Percentiles rank a stretch among this genome's conserved stretches.
Evolutionary conservation across 495 filamentous ascomycete genomes (phyloP).

Genomic region (Antarctomyces pellizariae): DNA sequence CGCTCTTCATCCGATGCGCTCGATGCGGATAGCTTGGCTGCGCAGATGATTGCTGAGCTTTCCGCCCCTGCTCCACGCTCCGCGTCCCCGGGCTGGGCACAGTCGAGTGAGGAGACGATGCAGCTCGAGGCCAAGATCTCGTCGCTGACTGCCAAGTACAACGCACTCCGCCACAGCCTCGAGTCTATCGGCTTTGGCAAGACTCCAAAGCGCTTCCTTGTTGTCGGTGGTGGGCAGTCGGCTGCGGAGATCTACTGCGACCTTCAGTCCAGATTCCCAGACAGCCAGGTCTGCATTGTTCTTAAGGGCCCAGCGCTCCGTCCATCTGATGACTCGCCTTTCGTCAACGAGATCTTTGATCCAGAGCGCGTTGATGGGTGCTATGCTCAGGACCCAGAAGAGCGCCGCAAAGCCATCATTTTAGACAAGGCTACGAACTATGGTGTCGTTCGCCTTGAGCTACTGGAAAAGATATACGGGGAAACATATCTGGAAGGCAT

Average conservation of each 20-base stretch:
- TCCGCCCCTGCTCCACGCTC: too few species aligned
- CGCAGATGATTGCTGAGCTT: too few species aligned
- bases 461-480: constrained; percentile 73
- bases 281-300: constrained; percentile 49
- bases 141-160: too few species aligned
- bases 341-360: constrained; percentile 94
- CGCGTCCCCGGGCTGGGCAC: too few species aligned
- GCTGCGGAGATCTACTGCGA: constrained; percentile 91
- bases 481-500: constrained; percentile 66
- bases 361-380: constrained; percentile 55
- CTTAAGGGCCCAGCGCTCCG: constrained; percentile 60
- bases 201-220: constrained; percentile 44
- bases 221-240: constrained; percentile 77
- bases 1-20: too few species aligned
- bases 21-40: too few species aligned
- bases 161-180: too few species aligned
- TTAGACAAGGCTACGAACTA: constrained; percentile 73
- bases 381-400: constrained; percentile 34
- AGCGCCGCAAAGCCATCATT: constrained; percentile 35
- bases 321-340: constrained; percentile 87
- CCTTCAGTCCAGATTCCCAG: constrained; percentile 59
- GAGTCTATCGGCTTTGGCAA: too few species aligned
- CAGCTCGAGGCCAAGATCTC: too few species aligned
- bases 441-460: constrained; percentile 65
- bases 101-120: too few species aligned